These are phyloP conservation scores for Neurospora tetrasperma DNA, from an alignment of 495 filamentous ascomycete genomes.

Conservation along the genomic window DNA sequence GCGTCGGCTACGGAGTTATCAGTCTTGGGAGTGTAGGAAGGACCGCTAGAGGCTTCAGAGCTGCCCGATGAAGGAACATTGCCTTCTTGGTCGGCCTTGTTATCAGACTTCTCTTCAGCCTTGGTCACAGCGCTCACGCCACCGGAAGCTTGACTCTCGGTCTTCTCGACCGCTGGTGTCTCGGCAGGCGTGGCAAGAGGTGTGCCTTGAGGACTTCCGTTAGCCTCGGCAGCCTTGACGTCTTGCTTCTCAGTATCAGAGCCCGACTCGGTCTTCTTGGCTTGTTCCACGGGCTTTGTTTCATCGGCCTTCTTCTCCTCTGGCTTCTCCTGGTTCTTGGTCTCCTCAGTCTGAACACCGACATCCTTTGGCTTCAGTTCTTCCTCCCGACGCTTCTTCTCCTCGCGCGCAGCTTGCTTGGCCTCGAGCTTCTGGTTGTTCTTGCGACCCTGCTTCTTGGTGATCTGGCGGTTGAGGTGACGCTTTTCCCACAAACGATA, in stretches of 20 bases:
- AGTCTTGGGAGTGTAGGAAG: constrained; percentile 23
- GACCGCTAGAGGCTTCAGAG: constrained; percentile 16
- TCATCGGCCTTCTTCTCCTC: constrained; percentile 19
- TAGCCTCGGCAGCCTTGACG: constrained; percentile 8
- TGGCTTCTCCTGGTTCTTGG: constrained; percentile 19
- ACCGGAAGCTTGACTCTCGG: constrained; percentile 9
- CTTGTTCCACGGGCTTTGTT: constrained; percentile 15
- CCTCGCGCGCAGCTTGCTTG: constrained; percentile 22
- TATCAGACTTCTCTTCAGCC: constrained; percentile 8
- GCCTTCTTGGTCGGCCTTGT: constrained; percentile 2
- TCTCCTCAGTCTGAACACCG: constrained; percentile 30
- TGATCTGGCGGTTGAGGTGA: constrained; percentile 35
- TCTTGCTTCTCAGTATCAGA: neutral
- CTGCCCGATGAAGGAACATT: constrained; percentile 7
- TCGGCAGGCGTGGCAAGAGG: constrained; percentile 16
- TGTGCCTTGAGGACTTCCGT: constrained; percentile 14
- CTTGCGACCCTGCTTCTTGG: constrained; percentile 37
- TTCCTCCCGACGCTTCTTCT: constrained; percentile 30
- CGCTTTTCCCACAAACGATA: constrained; percentile 39
- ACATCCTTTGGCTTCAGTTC: constrained; percentile 31
- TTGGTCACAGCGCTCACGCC: neutral
- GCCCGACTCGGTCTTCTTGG: constrained; percentile 7
- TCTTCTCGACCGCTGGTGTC: constrained; percentile 20
- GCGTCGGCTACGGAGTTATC: constrained; percentile 13
- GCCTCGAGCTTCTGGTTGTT: constrained; percentile 30